These are phyloP conservation scores for Alectoria sarmentosa DNA, from an alignment of 495 filamentous ascomycete genomes.

Conservation along the genomic window DNA sequence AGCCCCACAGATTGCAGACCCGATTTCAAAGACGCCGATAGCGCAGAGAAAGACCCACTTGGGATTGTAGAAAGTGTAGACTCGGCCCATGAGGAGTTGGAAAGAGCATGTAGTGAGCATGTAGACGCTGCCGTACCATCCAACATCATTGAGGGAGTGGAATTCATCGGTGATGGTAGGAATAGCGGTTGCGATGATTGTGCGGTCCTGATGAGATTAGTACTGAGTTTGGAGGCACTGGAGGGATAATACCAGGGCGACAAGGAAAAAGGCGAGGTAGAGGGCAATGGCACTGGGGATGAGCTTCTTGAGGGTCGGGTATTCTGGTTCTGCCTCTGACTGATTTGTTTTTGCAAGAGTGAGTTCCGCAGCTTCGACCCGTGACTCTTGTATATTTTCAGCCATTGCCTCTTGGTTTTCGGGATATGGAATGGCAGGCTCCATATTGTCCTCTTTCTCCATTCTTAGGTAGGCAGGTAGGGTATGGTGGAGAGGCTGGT, in stretches of 20 bases:
- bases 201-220: slow-evolving; percentile 16
- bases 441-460: too few relatives aligned
- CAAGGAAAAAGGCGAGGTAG: slow-evolving; percentile 33
- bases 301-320: slow-evolving; percentile 21
- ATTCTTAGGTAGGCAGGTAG: too few relatives aligned
- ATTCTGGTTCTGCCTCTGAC: slow-evolving; percentile 21
- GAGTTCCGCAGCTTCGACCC: background rate
- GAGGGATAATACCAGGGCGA: slow-evolving; percentile 28
- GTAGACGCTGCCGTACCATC: slow-evolving; percentile 60
- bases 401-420: slow-evolving; percentile 6
- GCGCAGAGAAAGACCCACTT: slow-evolving; percentile 47
- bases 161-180: slow-evolving; percentile 67
- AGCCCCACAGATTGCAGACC: slow-evolving; percentile 62
- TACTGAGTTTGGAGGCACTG: background rate
- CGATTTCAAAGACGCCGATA: slow-evolving; percentile 52
- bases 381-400: slow-evolving; percentile 3
- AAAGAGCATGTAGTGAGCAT: slow-evolving; percentile 63
- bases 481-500: too few relatives aligned
- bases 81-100: slow-evolving; percentile 63
- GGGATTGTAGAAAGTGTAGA: slow-evolving; percentile 67
- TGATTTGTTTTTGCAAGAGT: slow-evolving; percentile 3
- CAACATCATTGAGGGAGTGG: slow-evolving; percentile 54
- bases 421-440: background rate
- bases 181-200: slow-evolving; percentile 36
- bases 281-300: slow-evolving; percentile 28